These are phyloP conservation scores for Arabis alpina DNA, from an alignment of 345 rosid species.

Conservation along the genomic window DNA sequence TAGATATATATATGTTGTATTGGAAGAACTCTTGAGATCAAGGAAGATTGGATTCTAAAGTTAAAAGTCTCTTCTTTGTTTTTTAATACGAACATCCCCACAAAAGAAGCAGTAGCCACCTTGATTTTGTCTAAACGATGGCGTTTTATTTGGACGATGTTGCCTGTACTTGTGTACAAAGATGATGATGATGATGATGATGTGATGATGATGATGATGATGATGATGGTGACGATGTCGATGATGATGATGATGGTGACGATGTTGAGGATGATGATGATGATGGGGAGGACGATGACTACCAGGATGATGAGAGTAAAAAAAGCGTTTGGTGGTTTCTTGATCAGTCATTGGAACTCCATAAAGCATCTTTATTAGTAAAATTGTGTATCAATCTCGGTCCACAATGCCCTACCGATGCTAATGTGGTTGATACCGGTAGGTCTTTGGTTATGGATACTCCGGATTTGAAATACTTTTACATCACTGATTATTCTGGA, in stretches of 20 bases:
- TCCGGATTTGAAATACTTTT: background rate
- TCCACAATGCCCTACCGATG: constrained; percentile 4
- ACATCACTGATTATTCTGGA: background rate
- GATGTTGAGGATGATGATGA: too few species aligned
- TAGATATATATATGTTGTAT: too few species aligned
- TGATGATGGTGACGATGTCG: too few species aligned
- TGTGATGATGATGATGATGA: too few species aligned
- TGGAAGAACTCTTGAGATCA: too few species aligned
- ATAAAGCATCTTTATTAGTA: background rate
- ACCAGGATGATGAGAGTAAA: background rate
- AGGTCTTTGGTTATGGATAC: constrained; percentile 21
- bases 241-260: too few species aligned
- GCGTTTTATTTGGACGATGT: constrained; percentile 1
- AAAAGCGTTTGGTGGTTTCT: constrained; percentile 11
- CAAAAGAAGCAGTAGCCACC: constrained; percentile 13
- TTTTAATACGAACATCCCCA: background rate
- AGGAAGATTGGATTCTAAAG: too few species aligned
- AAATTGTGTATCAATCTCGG: background rate
- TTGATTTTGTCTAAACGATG: constrained; percentile 14
- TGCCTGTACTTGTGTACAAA: background rate
- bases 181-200: background rate
- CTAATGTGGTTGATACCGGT: background rate
- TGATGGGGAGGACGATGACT: too few species aligned
- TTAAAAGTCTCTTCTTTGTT: too few species aligned
- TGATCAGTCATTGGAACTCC: background rate